phyloP scores from a whole-genome alignment of 2,329 filamentous ascomycete genomes.

The Nothophaeocryptopus gaeumannii region DNA sequence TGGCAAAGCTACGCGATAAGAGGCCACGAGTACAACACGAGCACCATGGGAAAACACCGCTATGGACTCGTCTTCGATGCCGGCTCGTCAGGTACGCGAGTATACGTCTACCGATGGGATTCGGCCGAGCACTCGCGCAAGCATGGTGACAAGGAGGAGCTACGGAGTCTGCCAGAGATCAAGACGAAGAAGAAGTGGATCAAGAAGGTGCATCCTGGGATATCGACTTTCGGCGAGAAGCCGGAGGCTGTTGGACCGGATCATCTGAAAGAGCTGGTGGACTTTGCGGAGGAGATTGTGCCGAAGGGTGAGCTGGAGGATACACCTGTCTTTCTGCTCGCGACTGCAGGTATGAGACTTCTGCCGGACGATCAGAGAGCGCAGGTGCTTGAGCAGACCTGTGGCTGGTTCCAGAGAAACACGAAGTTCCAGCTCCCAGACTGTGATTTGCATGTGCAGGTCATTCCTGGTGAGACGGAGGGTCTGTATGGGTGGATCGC shows the following conservation, averaged over 20 bases:
- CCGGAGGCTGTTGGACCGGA: slow-evolving; percentile 75
- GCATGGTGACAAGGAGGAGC: slow-evolving; percentile 56
- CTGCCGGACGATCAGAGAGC: slow-evolving; percentile 71
- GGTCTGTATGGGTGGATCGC: slow-evolving; percentile 97
- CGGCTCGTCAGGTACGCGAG: slow-evolving; percentile 91
- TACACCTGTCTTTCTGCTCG: slow-evolving; percentile 91
- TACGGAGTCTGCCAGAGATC: slow-evolving; percentile 72
- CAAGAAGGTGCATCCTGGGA: slow-evolving; percentile 87
- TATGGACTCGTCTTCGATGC: slow-evolving; percentile 97
- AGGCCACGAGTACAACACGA: not conserved
- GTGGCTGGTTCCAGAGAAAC: slow-evolving; percentile 72
- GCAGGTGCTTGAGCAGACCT: slow-evolving; percentile 72
- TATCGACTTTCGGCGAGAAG: slow-evolving; percentile 82
- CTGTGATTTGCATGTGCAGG: slow-evolving; percentile 83
- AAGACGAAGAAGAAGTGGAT: slow-evolving; percentile 83
- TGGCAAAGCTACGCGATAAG: not conserved
- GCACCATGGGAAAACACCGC: slow-evolving; percentile 38
- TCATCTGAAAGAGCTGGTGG: slow-evolving; percentile 74
- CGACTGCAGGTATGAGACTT: slow-evolving; percentile 91
- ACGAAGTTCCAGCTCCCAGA: slow-evolving; percentile 86
- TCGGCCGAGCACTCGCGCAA: slow-evolving; percentile 67
- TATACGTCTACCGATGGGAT: slow-evolving; percentile 93
- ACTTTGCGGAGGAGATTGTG: slow-evolving; percentile 76
- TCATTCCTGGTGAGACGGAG: slow-evolving; percentile 93
- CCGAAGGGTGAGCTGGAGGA: slow-evolving; percentile 72